phyloP scores from a whole-genome alignment of 768 basidiomycete species.

The Lactifluus echinatus region DNA sequence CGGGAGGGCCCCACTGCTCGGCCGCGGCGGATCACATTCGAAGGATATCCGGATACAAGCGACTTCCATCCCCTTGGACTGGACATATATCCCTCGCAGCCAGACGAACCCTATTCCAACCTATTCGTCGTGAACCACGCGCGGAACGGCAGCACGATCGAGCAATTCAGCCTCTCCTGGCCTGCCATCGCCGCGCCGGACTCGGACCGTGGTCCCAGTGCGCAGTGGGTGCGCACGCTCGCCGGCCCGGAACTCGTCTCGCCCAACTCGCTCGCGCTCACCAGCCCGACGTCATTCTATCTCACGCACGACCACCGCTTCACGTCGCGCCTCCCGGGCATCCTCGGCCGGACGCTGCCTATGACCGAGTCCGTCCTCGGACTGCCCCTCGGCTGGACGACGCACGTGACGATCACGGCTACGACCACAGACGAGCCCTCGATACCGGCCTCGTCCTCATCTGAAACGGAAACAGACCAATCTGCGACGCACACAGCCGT shows the following conservation, averaged over 20 bases:
- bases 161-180: conserved; percentile 54
- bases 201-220: too few relatives aligned
- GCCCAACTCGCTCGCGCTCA: conserved; percentile 59
- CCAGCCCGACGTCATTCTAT: conserved; percentile 60
- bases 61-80: conserved; percentile 70
- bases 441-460: neutral
- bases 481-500: conserved; percentile 30
- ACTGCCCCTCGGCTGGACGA: conserved; percentile 52
- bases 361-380: conserved; percentile 46
- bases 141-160: conserved; percentile 49
- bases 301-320: conserved; percentile 65
- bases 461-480: conserved; percentile 20
- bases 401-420: conserved; percentile 36
- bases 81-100: conserved; percentile 44
- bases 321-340: conserved; percentile 48
- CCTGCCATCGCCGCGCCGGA: conserved; percentile 30
- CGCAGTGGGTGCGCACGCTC: conserved; percentile 52
- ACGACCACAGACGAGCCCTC: neutral
- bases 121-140: conserved; percentile 68
- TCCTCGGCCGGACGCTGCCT: conserved; percentile 43
- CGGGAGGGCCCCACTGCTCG: conserved; percentile 18
- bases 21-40: conserved; percentile 36
- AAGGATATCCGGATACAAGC: conserved; percentile 45
- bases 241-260: conserved; percentile 49
- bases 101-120: conserved; percentile 38